Conservation (phyloP, 1,284 basidiomycete genomes). For the Thecaphora frezii region DNA sequence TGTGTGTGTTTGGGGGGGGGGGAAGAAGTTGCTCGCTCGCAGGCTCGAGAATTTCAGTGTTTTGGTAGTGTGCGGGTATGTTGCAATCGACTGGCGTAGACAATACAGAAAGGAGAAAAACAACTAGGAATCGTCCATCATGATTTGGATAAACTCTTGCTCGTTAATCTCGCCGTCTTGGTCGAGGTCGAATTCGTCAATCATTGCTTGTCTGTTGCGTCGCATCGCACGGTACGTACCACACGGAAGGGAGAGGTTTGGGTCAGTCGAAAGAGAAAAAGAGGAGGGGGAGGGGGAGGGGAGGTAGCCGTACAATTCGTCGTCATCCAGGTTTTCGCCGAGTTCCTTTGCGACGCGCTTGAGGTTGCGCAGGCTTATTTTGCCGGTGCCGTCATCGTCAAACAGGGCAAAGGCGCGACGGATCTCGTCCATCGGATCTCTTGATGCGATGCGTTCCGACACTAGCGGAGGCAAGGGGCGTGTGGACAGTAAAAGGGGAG, state of each 20-base stretch:
- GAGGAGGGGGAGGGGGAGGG: not conserved
- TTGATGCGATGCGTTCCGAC: conserved; percentile 86
- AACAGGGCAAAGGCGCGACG: conserved; percentile 92
- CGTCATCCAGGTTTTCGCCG: conserved; percentile 91
- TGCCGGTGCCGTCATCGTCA: conserved; percentile 92
- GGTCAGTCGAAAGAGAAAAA: not conserved
- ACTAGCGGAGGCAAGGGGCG: conserved; percentile 64
- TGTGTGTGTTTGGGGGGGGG: too few species aligned
- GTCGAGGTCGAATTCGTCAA: conserved; percentile 99
- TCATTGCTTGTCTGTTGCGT: conserved; percentile 90
- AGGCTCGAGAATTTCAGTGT: too few species aligned
- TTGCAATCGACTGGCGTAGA: not conserved
- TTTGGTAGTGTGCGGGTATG: too few species aligned
- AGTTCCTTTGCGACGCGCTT: conserved; percentile 94
- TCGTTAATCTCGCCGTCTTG: conserved; percentile 96
- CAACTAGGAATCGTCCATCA: conserved; percentile 77
- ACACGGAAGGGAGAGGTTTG: too few species aligned
- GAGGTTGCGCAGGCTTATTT: conserved; percentile 87
- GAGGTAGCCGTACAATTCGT: conserved; percentile 78
- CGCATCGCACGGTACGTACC: too few species aligned
- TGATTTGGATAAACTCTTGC: conserved; percentile 90
- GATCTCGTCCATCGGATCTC: conserved; percentile 96
- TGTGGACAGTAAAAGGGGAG: not conserved
- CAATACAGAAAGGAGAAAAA: not conserved
- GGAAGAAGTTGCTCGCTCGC: too few species aligned